phyloP scores from a whole-genome alignment of 1,284 basidiomycete genomes.

The Naganishia liquefaciens region DNA sequence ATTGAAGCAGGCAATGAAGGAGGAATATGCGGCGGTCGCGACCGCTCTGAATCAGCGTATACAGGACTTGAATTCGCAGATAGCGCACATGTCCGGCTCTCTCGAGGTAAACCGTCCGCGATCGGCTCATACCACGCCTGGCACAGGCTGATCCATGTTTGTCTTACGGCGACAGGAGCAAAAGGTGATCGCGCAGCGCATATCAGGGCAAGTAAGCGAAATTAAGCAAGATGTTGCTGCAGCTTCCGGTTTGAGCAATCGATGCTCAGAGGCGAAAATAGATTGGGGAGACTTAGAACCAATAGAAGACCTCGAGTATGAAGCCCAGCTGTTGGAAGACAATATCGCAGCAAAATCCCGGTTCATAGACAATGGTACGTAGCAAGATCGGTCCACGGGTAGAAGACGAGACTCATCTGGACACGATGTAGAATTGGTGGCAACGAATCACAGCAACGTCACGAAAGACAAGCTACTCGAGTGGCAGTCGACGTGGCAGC shows the following conservation, averaged over 20 bases:
- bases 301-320: conserved; percentile 84
- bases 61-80: conserved; percentile 69
- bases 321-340: conserved; percentile 78
- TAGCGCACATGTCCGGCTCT: conserved; percentile 74
- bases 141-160: background rate
- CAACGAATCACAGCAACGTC: conserved; percentile 59
- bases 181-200: conserved; percentile 41
- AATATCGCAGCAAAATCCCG: conserved; percentile 84
- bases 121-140: background rate
- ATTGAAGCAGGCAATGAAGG: conserved; percentile 83
- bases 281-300: conserved; percentile 97
- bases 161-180: conserved; percentile 42
- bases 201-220: conserved; percentile 40
- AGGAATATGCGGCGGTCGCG: conserved; percentile 78
- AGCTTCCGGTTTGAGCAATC: conserved; percentile 60
- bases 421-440: conserved; percentile 69
- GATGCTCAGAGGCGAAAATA: conserved; percentile 85
- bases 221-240: conserved; percentile 41
- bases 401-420: background rate
- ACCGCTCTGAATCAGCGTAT: conserved; percentile 78
- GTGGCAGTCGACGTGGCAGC: conserved; percentile 95
- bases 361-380: conserved; percentile 88
- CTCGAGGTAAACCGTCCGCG: conserved; percentile 62
- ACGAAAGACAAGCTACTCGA: conserved; percentile 96
- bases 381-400: conserved; percentile 5